These are phyloP conservation scores for Saturnispora galanensis DNA, from an alignment of 805 yeast species.

Conservation along the genomic window DNA sequence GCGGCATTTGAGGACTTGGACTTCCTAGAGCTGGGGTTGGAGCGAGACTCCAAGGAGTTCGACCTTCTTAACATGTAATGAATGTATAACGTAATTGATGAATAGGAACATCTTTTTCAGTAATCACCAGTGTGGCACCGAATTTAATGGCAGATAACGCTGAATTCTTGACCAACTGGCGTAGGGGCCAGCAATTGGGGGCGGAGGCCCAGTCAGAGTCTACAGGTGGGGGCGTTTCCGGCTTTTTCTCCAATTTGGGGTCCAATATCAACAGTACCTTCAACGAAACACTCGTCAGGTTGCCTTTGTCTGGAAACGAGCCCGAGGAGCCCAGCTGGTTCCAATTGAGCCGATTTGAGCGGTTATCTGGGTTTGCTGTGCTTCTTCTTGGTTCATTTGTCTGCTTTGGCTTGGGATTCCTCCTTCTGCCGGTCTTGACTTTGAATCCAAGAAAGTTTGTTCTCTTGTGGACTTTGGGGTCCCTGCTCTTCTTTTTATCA, in stretches of 20 bases:
- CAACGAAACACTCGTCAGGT: constrained; percentile 32
- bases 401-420: constrained; percentile 74
- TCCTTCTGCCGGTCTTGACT: constrained; percentile 82
- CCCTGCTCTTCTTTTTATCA: constrained; percentile 73
- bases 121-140: neutral
- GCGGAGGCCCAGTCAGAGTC: constrained; percentile 1
- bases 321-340: constrained; percentile 72
- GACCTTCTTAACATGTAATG: neutral
- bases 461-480: constrained; percentile 82
- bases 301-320: constrained; percentile 56
- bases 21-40: constrained; percentile 4
- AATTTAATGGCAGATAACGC: constrained; percentile 16
- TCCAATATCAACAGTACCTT: constrained; percentile 12
- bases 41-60: neutral
- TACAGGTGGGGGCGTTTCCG: constrained; percentile 2
- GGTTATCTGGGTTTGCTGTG: constrained; percentile 65
- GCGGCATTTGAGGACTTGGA: constrained; percentile 5
- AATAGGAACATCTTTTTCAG: neutral
- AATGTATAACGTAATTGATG: neutral
- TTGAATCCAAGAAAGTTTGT: constrained; percentile 89
- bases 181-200: constrained; percentile 10
- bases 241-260: constrained; percentile 11
- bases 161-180: constrained; percentile 23
- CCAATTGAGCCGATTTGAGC: constrained; percentile 63
- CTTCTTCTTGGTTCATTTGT: constrained; percentile 69